Conservation (phyloP, 768 basidiomycete species). For the Polyporus arcularius region DNA sequence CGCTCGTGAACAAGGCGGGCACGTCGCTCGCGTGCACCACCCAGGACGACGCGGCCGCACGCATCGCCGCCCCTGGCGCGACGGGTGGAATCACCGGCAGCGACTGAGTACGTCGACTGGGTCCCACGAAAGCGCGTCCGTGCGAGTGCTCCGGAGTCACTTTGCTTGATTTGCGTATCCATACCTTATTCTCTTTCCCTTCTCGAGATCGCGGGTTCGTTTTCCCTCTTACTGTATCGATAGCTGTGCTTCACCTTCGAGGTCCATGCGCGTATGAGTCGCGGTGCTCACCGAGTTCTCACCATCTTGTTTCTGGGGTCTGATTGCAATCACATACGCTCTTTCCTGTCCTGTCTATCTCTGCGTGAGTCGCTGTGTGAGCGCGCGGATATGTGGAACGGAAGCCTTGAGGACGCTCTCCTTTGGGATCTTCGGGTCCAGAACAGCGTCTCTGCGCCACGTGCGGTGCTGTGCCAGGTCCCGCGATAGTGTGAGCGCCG, state of each 20-base stretch:
- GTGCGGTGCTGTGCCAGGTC: too few species aligned
- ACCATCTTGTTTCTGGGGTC: neutral
- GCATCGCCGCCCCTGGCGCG: slow-evolving; percentile 39
- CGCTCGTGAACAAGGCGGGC: slow-evolving; percentile 43
- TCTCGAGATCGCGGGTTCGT: neutral
- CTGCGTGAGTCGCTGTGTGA: neutral
- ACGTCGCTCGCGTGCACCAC: slow-evolving; percentile 43
- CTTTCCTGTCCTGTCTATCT: neutral
- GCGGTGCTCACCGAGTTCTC: neutral
- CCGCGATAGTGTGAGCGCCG: too few species aligned
- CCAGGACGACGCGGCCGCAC: slow-evolving; percentile 33
- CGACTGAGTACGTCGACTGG: slow-evolving; percentile 8
- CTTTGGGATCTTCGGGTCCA: too few species aligned
- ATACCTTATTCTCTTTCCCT: neutral
- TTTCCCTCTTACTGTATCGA: slow-evolving; percentile 7
- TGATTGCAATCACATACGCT: neutral
- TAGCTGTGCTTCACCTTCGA: slow-evolving; percentile 6
- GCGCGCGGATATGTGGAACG: too few species aligned
- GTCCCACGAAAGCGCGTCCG: too few species aligned
- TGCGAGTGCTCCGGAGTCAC: slow-evolving; percentile 6
- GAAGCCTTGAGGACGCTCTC: too few species aligned
- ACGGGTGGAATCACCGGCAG: slow-evolving; percentile 31
- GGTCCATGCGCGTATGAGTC: slow-evolving; percentile 1
- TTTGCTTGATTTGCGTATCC: neutral
- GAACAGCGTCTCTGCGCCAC: too few species aligned